Evolutionary conservation across 768 basidiomycete species (phyloP).

Genomic region (Pulveroboletus sp.): DNA sequence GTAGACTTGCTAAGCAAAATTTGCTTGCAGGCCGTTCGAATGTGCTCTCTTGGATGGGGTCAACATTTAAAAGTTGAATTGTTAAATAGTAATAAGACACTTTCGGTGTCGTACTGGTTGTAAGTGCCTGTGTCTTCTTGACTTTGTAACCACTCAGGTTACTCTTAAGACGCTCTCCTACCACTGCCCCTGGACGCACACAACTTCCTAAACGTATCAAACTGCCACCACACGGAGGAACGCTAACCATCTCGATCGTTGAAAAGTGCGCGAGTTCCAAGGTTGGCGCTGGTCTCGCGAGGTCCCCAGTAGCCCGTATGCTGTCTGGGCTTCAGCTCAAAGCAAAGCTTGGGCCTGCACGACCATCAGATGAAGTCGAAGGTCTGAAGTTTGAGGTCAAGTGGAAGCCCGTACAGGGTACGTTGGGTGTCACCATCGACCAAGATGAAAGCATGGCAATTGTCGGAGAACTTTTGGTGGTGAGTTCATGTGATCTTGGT

Average conservation of each 20-base stretch:
- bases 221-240: constrained; percentile 64
- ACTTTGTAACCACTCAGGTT: background rate
- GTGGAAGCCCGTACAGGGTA: constrained; percentile 73
- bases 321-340: constrained; percentile 60
- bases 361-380: constrained; percentile 74
- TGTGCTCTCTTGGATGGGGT: constrained; percentile 84
- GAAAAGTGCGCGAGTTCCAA: constrained; percentile 41
- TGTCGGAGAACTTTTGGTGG: constrained; percentile 47
- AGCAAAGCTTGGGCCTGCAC: constrained; percentile 50
- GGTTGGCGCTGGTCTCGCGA: constrained; percentile 41
- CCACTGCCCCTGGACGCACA: constrained; percentile 26
- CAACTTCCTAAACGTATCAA: constrained; percentile 33
- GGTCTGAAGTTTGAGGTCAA: constrained; percentile 59
- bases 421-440: constrained; percentile 56
- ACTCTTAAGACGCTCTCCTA: constrained; percentile 36
- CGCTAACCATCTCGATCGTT: constrained; percentile 66
- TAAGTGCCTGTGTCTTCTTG: constrained; percentile 33
- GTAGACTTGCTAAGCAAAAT: background rate
- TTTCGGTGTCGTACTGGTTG: constrained; percentile 88
- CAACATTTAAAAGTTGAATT: constrained; percentile 71
- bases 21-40: constrained; percentile 52
- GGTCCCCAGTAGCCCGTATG: constrained; percentile 49
- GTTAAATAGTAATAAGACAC: constrained; percentile 57
- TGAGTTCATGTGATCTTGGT: constrained; percentile 33
- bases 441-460: constrained; percentile 42